These are phyloP conservation scores for Hortiboletus flavorubellus DNA, from an alignment of 768 basidiomycete species.

Conservation along the genomic window DNA sequence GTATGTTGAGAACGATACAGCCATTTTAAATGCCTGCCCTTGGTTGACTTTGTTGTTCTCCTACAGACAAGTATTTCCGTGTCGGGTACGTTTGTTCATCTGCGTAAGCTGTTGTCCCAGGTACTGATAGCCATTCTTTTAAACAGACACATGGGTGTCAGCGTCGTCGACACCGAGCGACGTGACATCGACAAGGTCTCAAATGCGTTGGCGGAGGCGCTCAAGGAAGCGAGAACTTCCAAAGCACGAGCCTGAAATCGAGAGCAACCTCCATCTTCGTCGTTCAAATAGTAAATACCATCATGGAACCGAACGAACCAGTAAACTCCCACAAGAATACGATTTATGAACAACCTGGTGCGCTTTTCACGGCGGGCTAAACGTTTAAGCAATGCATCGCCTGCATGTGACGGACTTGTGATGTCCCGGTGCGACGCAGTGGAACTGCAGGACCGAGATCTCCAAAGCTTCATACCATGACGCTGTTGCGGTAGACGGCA, in stretches of 20 bases:
- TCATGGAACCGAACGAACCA: neutral
- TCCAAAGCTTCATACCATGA: too few relatives aligned
- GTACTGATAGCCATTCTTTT: neutral
- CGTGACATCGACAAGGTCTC: conserved; percentile 77
- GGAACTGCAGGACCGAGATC: too few relatives aligned
- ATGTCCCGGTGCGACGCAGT: neutral
- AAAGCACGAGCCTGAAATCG: conserved; percentile 3
- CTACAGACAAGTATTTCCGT: conserved; percentile 82
- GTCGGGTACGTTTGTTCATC: conserved; percentile 56
- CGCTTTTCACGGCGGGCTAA: neutral
- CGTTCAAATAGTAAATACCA: neutral
- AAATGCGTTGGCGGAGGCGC: conserved; percentile 55
- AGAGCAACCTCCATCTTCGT: neutral
- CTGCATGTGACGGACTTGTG: too few relatives aligned
- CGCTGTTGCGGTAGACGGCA: too few relatives aligned
- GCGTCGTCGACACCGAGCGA: conserved; percentile 66
- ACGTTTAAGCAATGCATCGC: neutral
- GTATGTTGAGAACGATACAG: conserved; percentile 34
- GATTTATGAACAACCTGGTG: neutral
- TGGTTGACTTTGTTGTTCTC: conserved; percentile 5
- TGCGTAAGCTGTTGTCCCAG: neutral
- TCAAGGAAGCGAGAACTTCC: conserved; percentile 36
- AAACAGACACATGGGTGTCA: conserved; percentile 82
- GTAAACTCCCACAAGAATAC: neutral
- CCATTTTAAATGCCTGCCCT: neutral